Base-by-base conservation (phyloP, 371 early-diverging fungal species). In the Actinomucor elegans region DNA sequence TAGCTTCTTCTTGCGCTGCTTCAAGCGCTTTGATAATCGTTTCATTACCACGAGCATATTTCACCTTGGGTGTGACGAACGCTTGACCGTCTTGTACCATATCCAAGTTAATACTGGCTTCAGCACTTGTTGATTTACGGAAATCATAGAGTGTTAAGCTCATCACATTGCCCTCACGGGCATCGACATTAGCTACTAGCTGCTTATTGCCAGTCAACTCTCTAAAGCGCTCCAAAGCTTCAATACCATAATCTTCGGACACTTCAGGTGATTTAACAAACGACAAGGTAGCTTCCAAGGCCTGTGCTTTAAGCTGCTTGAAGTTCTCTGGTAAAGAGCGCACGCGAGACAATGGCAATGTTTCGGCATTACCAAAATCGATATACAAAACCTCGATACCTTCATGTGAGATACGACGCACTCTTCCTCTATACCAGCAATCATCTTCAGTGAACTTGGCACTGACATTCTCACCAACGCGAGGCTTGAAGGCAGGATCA, bases 351-450 rank as follows among this genome's bases (percentile, higher is more conserved):
- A 68, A 50, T 0, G 85, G 69, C 11, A 92, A 50, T 0, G 71
- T 65, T 59, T 93, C 93, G 8, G 85, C 75, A 71, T 97, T 96
- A 59, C 98, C 98, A 70, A 89, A 96, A 73, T 97, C 98, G 36
- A 95, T 77, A 61, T 94, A 95, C 11, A 85, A 46, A 10, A 96
- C 90, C 29, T 88, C 83, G 42, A 80, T 87, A 68, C 74, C 68
- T 53, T 84, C 88, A 5, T 81, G 64, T 29, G 87, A 65, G 17
- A 83, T 75, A 38, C 83, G 84, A 36, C 81, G 72, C 17, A 97
- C 83, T 61, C 87, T 87, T 44, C 94, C 98, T 49, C 98, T 91
- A 52, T 91, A 92, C 96, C 96, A 96, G 52, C 84, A 75, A 48
- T 91, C 77, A 60, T 95, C 96, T 60, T 79, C 88, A 0, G 94